phyloP scores from a whole-genome alignment of 2,329 filamentous ascomycete genomes.

The Fulvia fulva region DNA sequence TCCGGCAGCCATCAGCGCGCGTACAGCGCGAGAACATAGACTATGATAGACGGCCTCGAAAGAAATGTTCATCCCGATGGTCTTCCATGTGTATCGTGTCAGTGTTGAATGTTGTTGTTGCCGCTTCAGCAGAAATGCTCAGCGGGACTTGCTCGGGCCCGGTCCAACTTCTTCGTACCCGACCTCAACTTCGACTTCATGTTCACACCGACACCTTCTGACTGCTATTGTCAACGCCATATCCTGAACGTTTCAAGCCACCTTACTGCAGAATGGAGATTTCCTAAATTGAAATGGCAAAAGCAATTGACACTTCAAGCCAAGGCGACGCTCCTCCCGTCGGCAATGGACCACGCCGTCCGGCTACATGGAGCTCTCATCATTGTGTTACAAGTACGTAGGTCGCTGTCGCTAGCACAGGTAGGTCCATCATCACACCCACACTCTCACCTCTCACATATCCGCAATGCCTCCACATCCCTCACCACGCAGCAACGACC shows the following conservation, averaged over 20 bases:
- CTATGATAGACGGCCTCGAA: not conserved
- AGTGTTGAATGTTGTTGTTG: no score
- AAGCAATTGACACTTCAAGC: not conserved
- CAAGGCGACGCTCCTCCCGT: not conserved
- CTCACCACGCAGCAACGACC: slow-evolving; percentile 10
- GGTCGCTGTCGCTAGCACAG: no score
- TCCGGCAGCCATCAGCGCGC: not conserved
- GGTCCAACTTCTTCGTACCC: not conserved
- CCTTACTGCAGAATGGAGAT: not conserved
- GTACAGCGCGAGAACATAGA: not conserved
- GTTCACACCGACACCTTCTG: not conserved
- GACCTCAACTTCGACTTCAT: not conserved
- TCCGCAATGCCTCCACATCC: not conserved
- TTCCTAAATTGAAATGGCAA: not conserved
- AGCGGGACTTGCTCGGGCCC: not conserved
- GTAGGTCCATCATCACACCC: not conserved
- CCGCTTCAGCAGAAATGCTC: no score
- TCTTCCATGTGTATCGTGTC: not conserved
- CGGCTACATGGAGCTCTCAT: not conserved
- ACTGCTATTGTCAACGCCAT: no score
- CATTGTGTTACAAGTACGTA: not conserved
- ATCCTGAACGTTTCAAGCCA: no score
- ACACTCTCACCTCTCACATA: not conserved
- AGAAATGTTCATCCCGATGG: not conserved
- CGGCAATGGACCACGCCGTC: not conserved